Percentiles rank a stretch among this genome's conserved stretches.
phyloP scores from a whole-genome alignment of 768 basidiomycete species.

The Calocera cornea region DNA sequence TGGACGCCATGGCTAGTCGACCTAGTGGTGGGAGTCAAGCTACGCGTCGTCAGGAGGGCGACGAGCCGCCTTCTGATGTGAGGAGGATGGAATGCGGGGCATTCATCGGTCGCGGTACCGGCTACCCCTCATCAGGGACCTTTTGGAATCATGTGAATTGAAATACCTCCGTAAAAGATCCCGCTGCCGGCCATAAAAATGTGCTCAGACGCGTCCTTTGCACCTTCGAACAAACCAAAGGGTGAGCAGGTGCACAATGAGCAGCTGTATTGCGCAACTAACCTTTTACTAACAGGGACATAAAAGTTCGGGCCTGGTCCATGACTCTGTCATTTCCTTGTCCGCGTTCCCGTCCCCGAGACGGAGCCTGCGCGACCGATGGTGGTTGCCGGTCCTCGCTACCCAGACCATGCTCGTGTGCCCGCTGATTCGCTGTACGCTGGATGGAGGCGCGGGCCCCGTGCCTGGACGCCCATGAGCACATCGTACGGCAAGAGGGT shows the following conservation, averaged over 20 bases:
- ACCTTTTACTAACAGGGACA: not conserved
- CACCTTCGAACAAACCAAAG: not conserved
- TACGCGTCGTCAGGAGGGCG: not conserved
- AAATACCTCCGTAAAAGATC: not conserved
- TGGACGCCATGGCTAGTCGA: not conserved
- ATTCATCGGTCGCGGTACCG: not conserved
- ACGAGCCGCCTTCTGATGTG: not conserved
- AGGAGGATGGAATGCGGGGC: not conserved
- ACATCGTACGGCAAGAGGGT: not conserved
- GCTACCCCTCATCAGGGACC: not conserved
- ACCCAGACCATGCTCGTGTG: constrained; percentile 1
- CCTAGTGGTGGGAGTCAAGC: not conserved
- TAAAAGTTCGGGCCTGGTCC: constrained; percentile 4
- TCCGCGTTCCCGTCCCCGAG: constrained; percentile 5
- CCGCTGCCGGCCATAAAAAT: not conserved
- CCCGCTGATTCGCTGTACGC: not conserved
- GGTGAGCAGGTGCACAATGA: not conserved
- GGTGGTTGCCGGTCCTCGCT: not conserved
- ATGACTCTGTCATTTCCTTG: constrained; percentile 5
- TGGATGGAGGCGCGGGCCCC: not conserved
- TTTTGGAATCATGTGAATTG: not conserved
- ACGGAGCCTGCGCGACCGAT: not conserved
- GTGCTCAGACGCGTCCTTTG: not conserved
- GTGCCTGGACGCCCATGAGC: constrained; percentile 2
- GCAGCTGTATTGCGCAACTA: not conserved